Percentiles rank a stretch among this genome's conserved stretches.
Evolutionary conservation across 1,284 basidiomycete genomes (phyloP).

Genomic region (Puccinia horiana): DNA sequence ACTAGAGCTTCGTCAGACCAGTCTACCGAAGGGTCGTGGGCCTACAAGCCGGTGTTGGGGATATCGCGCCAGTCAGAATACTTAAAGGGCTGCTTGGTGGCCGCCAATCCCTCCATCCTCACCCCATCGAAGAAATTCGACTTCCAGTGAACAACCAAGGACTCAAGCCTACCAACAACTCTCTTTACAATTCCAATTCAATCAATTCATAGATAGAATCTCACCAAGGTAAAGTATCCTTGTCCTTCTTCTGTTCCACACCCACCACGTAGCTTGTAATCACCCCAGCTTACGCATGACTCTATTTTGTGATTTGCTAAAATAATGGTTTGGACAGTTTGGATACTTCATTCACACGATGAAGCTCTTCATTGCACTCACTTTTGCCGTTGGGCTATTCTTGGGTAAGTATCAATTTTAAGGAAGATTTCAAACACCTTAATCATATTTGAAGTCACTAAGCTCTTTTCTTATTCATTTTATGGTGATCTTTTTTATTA

Average conservation of each 20-base stretch:
- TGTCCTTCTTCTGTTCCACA: neutral
- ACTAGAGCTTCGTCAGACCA: no score
- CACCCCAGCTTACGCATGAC: no score
- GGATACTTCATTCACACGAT: neutral
- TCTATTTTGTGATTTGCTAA: no score
- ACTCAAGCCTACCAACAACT: neutral
- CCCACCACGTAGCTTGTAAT: no score
- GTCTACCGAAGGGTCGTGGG: neutral
- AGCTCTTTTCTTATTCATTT: no score
- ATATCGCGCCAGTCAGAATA: neutral
- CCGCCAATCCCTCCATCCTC: neutral
- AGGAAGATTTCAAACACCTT: neutral
- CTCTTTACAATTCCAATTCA: neutral
- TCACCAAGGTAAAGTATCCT: neutral
- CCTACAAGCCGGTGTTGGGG: neutral
- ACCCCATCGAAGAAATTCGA: neutral
- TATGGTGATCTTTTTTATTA: neutral
- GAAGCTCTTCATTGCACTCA: conserved; percentile 15
- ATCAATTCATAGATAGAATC: no score
- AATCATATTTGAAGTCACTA: neutral
- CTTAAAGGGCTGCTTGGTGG: neutral
- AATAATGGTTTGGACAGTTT: no score
- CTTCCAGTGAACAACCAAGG: neutral
- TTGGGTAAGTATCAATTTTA: conserved; percentile 2
- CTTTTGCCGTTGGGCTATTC: conserved; percentile 13